Conservation (phyloP, 768 basidiomycete species). For the Leccinum boreale region DNA sequence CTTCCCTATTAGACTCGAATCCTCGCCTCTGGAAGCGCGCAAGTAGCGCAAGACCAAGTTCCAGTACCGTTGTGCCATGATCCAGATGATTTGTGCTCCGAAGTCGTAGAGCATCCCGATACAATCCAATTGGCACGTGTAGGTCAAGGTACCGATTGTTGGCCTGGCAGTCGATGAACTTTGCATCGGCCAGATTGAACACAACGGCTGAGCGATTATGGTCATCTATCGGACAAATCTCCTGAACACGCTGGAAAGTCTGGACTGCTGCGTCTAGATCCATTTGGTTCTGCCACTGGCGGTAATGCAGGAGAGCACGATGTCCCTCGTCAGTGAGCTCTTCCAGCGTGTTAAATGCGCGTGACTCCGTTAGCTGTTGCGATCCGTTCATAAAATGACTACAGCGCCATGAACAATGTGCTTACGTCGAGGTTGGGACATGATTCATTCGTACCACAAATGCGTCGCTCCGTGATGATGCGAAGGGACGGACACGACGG, state of each 20-base stretch:
- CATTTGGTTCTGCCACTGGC: background rate
- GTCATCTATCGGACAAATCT: background rate
- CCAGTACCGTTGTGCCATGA: background rate
- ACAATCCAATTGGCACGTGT: background rate
- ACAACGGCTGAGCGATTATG: background rate
- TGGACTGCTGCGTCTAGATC: background rate
- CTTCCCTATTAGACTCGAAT: accelerated
- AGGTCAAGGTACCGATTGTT: background rate
- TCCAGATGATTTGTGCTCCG: background rate
- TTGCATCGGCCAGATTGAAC: background rate
- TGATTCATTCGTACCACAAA: no score
- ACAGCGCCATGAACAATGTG: background rate
- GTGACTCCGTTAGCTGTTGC: background rate
- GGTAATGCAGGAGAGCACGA: background rate
- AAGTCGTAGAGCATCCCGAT: background rate
- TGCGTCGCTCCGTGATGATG: no score
- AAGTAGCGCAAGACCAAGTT: background rate
- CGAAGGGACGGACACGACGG: no score
- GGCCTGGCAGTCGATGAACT: background rate
- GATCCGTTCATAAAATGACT: background rate
- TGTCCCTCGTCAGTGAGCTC: background rate
- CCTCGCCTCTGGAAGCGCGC: background rate
- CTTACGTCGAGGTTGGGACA: no score
- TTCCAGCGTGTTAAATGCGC: background rate
- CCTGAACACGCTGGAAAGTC: background rate